Evolutionary conservation across 169 alveolate genomes (phyloP), one percentile per base, ranked within the genome.

Genomic region (Perkinsus chesapeaki): DNA sequence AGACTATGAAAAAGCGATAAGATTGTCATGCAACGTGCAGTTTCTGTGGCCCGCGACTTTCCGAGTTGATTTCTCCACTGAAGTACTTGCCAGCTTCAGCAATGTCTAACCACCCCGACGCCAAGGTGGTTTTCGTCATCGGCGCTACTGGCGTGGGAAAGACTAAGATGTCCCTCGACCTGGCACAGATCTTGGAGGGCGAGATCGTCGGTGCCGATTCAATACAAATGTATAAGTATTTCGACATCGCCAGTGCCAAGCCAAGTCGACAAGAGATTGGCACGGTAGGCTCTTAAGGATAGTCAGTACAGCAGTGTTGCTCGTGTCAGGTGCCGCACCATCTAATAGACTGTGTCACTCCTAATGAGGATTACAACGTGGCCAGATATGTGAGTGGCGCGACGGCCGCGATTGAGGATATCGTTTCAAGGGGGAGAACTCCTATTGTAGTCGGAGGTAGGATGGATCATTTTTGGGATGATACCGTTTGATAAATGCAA

Each of bases 371-470:
- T 1, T 60, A 60, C 31, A 60, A 60, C 27, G 82, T 60, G 37
- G 12, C 82, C 37, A 7, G 82, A 60, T 60, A 60, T 16, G 82
- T 60, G 12, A 27, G 31, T 12, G 82, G 27, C 7, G 96, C 97
- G n/a, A 31, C 96, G 23, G 73, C 48, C 43, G 94, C 43, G 38
- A 94, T 96, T 12, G 39, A 92, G 39, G 93, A 39, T 37, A 95
- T 96, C 31, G 39, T 48, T 34, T 48, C 91, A 10, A 48, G 95
- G 43, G 95, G 94, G 0, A 96, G 95, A 93, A 92, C 94, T 3
- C 97, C 97, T 31, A 91, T 96, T n/a, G 92, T 96, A 0, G 97
- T 95, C 0, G 98, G 98, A 36, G 98, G 98, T 5, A 34, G 19
- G 31, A 20, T 60, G 3, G 82, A n/a, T n/a, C n/a, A n/a, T n/a